phyloP scores from a whole-genome alignment of 164 flowering plant genomes.

The Saururus chinensis region DNA sequence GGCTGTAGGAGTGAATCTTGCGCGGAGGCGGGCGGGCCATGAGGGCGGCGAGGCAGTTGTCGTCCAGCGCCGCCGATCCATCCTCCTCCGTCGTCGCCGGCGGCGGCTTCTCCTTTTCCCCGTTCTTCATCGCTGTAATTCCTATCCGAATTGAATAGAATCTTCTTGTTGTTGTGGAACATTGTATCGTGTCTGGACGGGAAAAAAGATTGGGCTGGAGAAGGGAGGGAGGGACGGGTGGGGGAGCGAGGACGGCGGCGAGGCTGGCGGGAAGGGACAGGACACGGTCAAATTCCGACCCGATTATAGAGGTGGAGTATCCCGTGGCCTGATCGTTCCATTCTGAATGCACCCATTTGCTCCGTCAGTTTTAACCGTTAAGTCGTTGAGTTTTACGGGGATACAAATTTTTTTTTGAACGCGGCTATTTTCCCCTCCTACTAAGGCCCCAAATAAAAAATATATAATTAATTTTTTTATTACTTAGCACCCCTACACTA shows the following conservation, averaged over 20 bases:
- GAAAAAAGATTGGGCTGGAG: not conserved
- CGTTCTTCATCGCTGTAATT: not conserved
- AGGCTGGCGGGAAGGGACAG: not conserved
- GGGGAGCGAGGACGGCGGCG: not conserved
- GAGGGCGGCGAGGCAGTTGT: slow-evolving; percentile 21
- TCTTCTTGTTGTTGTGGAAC: not conserved
- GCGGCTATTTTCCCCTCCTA: too few relatives aligned
- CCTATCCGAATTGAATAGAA: not conserved
- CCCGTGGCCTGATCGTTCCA: too few relatives aligned
- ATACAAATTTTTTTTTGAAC: too few relatives aligned
- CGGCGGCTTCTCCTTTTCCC: not conserved
- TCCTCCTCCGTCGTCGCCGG: not conserved
- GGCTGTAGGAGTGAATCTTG: slow-evolving; percentile 49
- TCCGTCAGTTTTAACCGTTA: too few relatives aligned
- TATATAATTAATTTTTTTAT: too few relatives aligned
- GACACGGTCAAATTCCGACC: not conserved
- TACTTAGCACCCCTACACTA: too few relatives aligned
- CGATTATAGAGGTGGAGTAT: not conserved
- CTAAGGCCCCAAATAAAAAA: too few relatives aligned
- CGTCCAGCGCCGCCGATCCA: not conserved
- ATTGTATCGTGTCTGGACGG: not conserved
- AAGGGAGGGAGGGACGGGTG: not conserved
- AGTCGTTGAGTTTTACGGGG: too few relatives aligned
- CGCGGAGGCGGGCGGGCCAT: slow-evolving; percentile 11
- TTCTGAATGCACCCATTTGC: too few relatives aligned